Evolutionary conservation across 306 rosid species (phyloP).

Genomic region (Malus orientalis): DNA sequence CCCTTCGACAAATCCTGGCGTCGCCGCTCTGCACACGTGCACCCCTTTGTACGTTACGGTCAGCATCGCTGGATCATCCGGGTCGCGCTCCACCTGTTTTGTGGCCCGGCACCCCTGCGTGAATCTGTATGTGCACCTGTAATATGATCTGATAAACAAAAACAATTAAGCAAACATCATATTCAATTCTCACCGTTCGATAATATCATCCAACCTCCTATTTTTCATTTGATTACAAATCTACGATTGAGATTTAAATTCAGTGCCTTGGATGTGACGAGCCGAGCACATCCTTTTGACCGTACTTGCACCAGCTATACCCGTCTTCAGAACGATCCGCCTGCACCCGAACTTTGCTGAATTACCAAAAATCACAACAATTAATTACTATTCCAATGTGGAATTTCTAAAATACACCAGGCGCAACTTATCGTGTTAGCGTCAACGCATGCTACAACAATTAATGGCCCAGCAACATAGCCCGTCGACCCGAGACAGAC

Average conservation of each 20-base stretch:
- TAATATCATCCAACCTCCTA: too few relatives aligned
- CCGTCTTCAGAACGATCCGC: slow-evolving; percentile 84
- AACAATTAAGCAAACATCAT: background rate
- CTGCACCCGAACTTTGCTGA: slow-evolving; percentile 71
- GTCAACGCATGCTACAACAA: too few relatives aligned
- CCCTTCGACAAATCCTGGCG: accelerated
- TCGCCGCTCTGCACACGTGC: slow-evolving; percentile 13
- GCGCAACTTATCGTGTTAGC: too few relatives aligned
- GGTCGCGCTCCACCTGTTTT: slow-evolving; percentile 81
- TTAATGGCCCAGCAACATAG: background rate
- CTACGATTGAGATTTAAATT: background rate
- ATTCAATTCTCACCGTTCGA: background rate
- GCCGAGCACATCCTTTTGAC: slow-evolving; percentile 56
- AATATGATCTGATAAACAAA: slow-evolving; percentile 48
- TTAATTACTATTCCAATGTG: background rate
- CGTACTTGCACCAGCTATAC: slow-evolving; percentile 83
- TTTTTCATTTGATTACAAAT: background rate
- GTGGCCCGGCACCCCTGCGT: slow-evolving; percentile 59
- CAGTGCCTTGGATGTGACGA: slow-evolving; percentile 66
- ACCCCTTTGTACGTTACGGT: slow-evolving; percentile 77
- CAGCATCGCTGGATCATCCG: slow-evolving; percentile 70
- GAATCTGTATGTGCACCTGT: slow-evolving; percentile 63
- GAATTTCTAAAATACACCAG: background rate
- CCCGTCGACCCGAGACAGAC: slow-evolving; percentile 26
- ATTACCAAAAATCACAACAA: background rate